These are phyloP conservation scores for Boletellus ananas DNA, from an alignment of 768 basidiomycete species.

Conservation along the genomic window DNA sequence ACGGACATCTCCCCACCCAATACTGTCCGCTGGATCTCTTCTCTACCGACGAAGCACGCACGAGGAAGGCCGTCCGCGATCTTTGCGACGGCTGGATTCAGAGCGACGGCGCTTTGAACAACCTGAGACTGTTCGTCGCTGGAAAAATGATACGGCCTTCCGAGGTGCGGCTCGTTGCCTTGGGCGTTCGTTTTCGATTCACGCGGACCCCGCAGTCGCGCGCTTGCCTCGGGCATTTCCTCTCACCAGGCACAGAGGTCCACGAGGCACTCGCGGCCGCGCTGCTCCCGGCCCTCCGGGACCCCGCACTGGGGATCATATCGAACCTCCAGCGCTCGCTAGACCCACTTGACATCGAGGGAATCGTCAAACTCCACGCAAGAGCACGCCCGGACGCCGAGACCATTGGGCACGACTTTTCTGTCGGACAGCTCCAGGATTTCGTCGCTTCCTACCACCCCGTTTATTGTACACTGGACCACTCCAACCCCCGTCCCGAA, in stretches of 20 bases:
- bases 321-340: constrained; percentile 67
- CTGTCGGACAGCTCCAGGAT: constrained; percentile 57
- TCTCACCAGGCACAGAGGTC: constrained; percentile 28
- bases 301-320: constrained; percentile 52
- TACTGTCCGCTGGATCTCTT: constrained; percentile 94
- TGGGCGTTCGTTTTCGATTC: constrained; percentile 1
- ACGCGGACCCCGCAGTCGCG: constrained; percentile 6
- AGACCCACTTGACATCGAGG: constrained; percentile 84
- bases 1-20: constrained; percentile 30
- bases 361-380: constrained; percentile 47
- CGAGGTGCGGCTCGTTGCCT: constrained; percentile 42
- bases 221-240: constrained; percentile 9
- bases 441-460: constrained; percentile 56
- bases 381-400: constrained; percentile 12
- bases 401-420: constrained; percentile 45
- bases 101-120: constrained; percentile 69
- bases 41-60: constrained; percentile 60
- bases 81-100: constrained; percentile 73
- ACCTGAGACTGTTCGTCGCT: constrained; percentile 72
- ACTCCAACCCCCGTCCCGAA: constrained; percentile 36
- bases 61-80: constrained; percentile 57
- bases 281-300: constrained; percentile 44
- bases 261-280: constrained; percentile 50
- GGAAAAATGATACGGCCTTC: constrained; percentile 58
- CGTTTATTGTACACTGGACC: constrained; percentile 32